phyloP scores from a whole-genome alignment of 306 rosid genomes.

The Prunus davidiana region DNA sequence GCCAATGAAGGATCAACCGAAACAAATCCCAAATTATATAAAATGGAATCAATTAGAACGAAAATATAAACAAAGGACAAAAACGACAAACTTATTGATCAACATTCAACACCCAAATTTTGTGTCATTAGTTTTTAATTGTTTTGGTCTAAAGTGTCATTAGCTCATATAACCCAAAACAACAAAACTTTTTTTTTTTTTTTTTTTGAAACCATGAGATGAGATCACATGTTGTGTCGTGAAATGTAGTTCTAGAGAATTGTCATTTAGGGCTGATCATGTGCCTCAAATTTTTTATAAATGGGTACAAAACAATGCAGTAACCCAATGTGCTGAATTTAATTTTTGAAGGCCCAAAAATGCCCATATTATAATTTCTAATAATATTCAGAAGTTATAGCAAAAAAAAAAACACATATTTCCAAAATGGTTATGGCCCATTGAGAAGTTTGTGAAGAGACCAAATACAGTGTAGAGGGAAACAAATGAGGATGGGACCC shows the following conservation, averaged over 20 bases:
- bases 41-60: background rate
- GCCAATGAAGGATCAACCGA: background rate
- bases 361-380: constrained; percentile 4
- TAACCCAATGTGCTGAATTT: background rate
- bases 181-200: background rate
- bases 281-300: background rate
- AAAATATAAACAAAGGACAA: background rate
- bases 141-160: too few relatives aligned
- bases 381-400: background rate
- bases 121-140: too few relatives aligned
- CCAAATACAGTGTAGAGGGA: constrained; percentile 50
- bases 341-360: background rate
- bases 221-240: constrained; percentile 59
- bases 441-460: constrained; percentile 25
- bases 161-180: too few relatives aligned
- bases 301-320: background rate
- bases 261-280: constrained; percentile 34
- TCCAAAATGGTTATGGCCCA: constrained; percentile 24
- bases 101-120: too few relatives aligned
- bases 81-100: background rate
- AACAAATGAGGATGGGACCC: constrained; percentile 48
- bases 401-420: background rate
- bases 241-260: constrained; percentile 20
- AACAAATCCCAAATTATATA: background rate
- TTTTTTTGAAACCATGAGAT: constrained; percentile 6